Evolutionary conservation across 2,329 filamentous ascomycete species (phyloP), one percentile per base, ranked within the genome.

Genomic region (Colletotrichum sidae): DNA sequence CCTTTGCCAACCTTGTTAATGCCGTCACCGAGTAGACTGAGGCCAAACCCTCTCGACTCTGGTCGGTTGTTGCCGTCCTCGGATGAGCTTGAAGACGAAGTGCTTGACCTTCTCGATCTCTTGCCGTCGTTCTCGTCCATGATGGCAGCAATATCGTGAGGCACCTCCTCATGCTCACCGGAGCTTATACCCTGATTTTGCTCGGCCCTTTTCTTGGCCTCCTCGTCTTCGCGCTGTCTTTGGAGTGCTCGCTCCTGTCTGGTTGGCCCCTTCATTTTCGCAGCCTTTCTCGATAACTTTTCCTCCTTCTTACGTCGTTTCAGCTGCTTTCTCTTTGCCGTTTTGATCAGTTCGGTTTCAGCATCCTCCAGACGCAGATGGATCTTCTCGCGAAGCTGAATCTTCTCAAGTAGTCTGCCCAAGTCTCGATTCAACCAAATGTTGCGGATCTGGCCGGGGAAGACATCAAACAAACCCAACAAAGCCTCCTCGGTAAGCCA

Each of bases 391-490:
- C 96, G 87, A 68, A 88, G 81, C 53, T 92, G 86, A 50, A 98
- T 91, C 75, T 98, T 98, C 67, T 94, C 91, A 51, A 92, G 86
- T 10, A 99, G 85, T 8, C 90, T 86, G 47, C 94, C 92, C 70
- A 93, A 90, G 74, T 99, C 92, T 67, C 95, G 88, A 65, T 97
- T 99, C 71, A 99, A 90, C 94, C 95, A 99, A 51, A 99, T 92
- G 70, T 98, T 98, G 65, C 93, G 88, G 73, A 99, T 91, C 37
- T 96, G 96, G 17, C 96, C 96, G 0, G 96, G 96, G 71, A 97
- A 98, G 1, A 98, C 94, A 75, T 99, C 96, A 72, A 96, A 99
- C 0, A 99, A 83, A 0, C 91, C 91, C 63, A 89, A 86, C 5
- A 99, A 84, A 0, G 93, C 92, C 49, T 97, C 90, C 53, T 93